Base-by-base conservation (phyloP, 2,329 filamentous ascomycete species). In the Aspergillus sp. region DNA sequence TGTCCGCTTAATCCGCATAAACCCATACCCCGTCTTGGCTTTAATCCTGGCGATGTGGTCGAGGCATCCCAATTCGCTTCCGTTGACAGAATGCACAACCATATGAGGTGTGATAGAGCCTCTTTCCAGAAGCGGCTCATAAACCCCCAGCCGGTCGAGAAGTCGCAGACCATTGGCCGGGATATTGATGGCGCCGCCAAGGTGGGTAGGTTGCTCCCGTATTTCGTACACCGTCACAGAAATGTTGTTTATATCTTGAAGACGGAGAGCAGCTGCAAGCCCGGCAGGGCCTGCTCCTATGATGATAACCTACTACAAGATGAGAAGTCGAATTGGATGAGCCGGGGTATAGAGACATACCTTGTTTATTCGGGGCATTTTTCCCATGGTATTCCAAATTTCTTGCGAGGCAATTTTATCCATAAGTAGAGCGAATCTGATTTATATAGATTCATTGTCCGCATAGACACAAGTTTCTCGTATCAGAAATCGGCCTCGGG, bases 171-270 rank as follows among this genome's bases (percentile, higher is more conserved):
- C 64, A 46, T 66, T 68, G 15, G 60, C 53, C 4, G 56, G 54
- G 25, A 66, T 59, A 5, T 56, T 58, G 23, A 66, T 44, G 4
- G 57, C 58, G 3, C 64, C 65, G 3, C 64, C 65, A 3, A 66
- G 51, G 10, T 61, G 61, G n/a, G 58, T 59, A 2, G 61, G 60
- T 22, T 58, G 46, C 6, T 55, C 35, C 5, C 64, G 62, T 39
- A 64, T 33, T 48, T 68, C 65, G 46, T 64, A 62, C 33, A 67
- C 47, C 7, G 51, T 52, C 43, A 50, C 44, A 19, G 48, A 41
- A 15, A 55, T 51, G 15, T 49, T 49, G 33, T 53, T 56, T 15
- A 43, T 49, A 37, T 50, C 49, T 10, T 52, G 44, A 9, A 60
- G 47, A 17, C 48, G 49, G 5, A 60, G 48, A 3, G 58, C 55